Evolutionary conservation across 2,329 filamentous ascomycete species (phyloP).

Genomic region (Botrytis paeoniae): DNA sequence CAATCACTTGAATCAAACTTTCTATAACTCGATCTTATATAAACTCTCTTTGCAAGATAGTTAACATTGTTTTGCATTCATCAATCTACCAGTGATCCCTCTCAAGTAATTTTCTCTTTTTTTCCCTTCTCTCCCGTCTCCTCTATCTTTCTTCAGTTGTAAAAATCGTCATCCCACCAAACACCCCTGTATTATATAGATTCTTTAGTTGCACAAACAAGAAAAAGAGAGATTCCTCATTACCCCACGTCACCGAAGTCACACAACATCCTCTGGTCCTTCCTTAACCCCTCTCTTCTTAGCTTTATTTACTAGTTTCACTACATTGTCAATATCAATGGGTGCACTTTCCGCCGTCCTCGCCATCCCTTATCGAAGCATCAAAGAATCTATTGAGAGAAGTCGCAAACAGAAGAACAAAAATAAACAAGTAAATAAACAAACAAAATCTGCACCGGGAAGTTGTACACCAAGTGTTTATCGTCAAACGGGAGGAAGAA

Average conservation of each 20-base stretch:
- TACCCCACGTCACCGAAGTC: constrained; percentile 19
- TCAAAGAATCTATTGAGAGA: constrained; percentile 20
- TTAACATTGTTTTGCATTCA: not conserved
- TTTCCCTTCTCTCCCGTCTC: too few species aligned
- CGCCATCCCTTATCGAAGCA: constrained; percentile 16
- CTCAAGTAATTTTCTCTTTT: not conserved
- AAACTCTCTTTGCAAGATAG: not conserved
- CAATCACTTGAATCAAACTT: not conserved
- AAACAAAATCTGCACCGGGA: not conserved
- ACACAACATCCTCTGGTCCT: constrained; percentile 4
- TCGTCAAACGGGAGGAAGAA: not conserved
- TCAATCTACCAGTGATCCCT: not conserved
- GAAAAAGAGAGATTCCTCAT: constrained; percentile 6
- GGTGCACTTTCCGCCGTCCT: constrained; percentile 27
- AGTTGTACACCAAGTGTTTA: not conserved
- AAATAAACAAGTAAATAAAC: not conserved
- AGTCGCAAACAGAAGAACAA: not conserved
- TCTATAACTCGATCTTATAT: not conserved
- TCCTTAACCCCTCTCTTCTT: not conserved
- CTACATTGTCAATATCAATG: constrained; percentile 22
- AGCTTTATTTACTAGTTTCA: not conserved
- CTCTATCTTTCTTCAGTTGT: not conserved
- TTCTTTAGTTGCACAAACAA: not conserved
- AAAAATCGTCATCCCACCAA: not conserved
- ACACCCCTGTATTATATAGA: not conserved